Conservation (phyloP, 495 filamentous ascomycete species). For the Aspergillus haitiensis region DNA sequence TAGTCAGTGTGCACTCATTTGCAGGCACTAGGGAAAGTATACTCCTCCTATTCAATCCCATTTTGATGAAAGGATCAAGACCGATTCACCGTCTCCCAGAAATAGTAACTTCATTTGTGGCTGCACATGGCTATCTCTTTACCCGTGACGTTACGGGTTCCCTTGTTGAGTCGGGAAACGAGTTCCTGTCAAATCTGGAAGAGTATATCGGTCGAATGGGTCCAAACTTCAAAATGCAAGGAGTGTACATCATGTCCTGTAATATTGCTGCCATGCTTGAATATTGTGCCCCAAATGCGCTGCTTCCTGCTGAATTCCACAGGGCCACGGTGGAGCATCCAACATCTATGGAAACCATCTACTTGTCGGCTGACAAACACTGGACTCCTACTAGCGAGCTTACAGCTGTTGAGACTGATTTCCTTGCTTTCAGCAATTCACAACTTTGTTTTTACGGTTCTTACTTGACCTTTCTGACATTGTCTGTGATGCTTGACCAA, state of each 20-base stretch:
- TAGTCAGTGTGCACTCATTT: conserved; percentile 54
- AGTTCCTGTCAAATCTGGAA: conserved; percentile 56
- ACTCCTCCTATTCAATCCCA: conserved; percentile 66
- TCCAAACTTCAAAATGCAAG: conserved; percentile 63
- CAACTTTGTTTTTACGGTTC: conserved; percentile 35
- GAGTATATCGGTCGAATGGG: conserved; percentile 58
- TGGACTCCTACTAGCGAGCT: conserved; percentile 20
- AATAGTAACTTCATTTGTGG: conserved; percentile 56
- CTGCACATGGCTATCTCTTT: conserved; percentile 66
- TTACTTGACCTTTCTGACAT: conserved; percentile 46
- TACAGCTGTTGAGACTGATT: conserved; percentile 17
- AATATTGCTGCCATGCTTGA: conserved; percentile 57
- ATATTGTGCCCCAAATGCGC: conserved; percentile 59
- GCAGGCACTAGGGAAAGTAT: conserved; percentile 66
- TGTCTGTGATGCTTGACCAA: conserved; percentile 58
- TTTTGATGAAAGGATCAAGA: conserved; percentile 43
- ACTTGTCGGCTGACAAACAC: conserved; percentile 23
- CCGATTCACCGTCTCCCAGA: conserved; percentile 30
- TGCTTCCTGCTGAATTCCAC: conserved; percentile 39
- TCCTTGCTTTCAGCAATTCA: conserved; percentile 16
- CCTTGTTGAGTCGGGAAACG: conserved; percentile 47
- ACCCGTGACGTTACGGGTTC: conserved; percentile 47
- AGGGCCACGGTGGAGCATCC: conserved; percentile 37
- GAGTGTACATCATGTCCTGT: conserved; percentile 51
- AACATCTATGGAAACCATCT: conserved; percentile 32